A percentile compares a stretch with the other conserved stretches of the same genome.
Evolutionary conservation across 495 filamentous ascomycete genomes (phyloP).

Genomic region (Trypethelium eluteriae): DNA sequence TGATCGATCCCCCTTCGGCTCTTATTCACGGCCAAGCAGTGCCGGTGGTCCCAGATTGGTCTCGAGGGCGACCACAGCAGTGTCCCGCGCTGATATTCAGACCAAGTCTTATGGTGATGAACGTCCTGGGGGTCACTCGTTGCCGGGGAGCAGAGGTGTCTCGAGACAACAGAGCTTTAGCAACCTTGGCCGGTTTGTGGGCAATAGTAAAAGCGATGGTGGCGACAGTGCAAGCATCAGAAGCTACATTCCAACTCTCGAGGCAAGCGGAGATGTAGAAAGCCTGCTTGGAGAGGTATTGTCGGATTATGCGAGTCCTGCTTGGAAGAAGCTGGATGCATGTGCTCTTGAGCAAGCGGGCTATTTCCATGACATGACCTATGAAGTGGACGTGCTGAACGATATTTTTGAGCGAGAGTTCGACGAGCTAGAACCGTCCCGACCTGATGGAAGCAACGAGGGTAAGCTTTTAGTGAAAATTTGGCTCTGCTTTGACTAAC

Average conservation of each 20-base stretch:
- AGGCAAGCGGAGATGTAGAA: conserved; percentile 66
- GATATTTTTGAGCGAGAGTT: conserved; percentile 58
- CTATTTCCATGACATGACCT: not conserved
- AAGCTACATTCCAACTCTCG: conserved; percentile 71
- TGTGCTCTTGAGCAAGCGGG: conserved; percentile 36
- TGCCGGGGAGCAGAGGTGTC: conserved; percentile 27
- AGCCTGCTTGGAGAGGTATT: conserved; percentile 69
- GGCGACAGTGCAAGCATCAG: conserved; percentile 76
- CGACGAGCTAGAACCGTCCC: conserved; percentile 61
- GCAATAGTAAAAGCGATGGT: conserved; percentile 51
- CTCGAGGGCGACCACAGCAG: conserved; percentile 71
- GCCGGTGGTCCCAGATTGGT: conserved; percentile 45
- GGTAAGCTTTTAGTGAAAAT: conserved; percentile 39
- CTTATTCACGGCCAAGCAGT: conserved; percentile 1
- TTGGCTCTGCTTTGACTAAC: conserved; percentile 17
- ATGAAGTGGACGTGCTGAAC: not conserved
- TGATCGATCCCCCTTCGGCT: conserved; percentile 27
- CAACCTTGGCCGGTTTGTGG: conserved; percentile 44
- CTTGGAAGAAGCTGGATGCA: conserved; percentile 52
- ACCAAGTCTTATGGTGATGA: conserved; percentile 63
- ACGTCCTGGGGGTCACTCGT: conserved; percentile 32
- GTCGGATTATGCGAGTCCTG: conserved; percentile 46
- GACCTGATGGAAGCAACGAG: conserved; percentile 56
- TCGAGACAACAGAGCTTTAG: conserved; percentile 33
- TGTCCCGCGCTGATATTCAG: conserved; percentile 70